Evolutionary conservation across 176 grass and related monocot species (phyloP).

Genomic region (Ananas comosus): DNA sequence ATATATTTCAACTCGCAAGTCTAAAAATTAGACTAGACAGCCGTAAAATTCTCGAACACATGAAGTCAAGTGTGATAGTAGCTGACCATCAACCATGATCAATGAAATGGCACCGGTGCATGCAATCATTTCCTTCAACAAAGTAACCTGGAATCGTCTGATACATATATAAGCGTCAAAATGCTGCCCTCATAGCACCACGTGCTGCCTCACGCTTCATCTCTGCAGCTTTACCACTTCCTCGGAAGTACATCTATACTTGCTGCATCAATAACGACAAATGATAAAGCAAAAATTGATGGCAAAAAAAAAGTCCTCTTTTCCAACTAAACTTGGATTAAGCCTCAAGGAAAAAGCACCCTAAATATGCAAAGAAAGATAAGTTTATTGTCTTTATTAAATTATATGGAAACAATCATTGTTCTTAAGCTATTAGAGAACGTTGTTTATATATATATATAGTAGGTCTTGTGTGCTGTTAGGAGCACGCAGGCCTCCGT

Average conservation of each 20-base stretch:
- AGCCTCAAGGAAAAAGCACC: neutral
- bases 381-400: neutral
- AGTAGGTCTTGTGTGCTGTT: too few species aligned
- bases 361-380: neutral
- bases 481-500: too few species aligned
- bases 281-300: neutral
- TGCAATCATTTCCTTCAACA: conserved; percentile 23
- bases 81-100: neutral
- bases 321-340: neutral
- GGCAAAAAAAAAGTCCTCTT: neutral
- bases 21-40: too few species aligned
- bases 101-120: conserved; percentile 9
- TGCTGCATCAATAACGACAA: conserved; percentile 35
- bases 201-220: conserved; percentile 58
- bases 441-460: too few species aligned
- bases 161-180: conserved; percentile 25
- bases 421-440: too few species aligned
- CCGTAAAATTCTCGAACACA: neutral
- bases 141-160: conserved; percentile 10
- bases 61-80: neutral
- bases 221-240: conserved; percentile 63
- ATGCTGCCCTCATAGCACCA: conserved; percentile 58
- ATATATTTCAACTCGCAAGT: neutral
- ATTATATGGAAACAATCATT: neutral
- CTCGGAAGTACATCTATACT: conserved; percentile 86